Percentiles rank a stretch among this genome's conserved stretches.
phyloP scores from a whole-genome alignment of 2,329 filamentous ascomycete genomes.

The Basipetospora chlamydospora region DNA sequence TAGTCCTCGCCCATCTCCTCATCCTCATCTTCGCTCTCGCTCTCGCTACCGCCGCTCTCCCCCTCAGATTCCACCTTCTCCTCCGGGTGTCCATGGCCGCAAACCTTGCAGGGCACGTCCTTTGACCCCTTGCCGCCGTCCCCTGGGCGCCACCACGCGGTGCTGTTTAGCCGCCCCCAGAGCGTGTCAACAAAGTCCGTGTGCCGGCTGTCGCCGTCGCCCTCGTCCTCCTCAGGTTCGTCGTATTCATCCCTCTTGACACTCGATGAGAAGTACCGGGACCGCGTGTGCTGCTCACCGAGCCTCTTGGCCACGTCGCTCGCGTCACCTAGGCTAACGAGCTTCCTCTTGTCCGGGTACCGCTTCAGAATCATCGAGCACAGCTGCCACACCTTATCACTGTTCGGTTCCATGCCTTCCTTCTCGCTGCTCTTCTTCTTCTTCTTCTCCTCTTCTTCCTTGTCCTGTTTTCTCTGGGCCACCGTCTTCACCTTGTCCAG shows the following conservation, averaged over 20 bases:
- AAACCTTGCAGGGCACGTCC: neutral
- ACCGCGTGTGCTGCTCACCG: conserved; percentile 30
- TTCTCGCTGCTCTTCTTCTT: neutral
- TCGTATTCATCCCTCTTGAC: conserved; percentile 14
- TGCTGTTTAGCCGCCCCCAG: no score
- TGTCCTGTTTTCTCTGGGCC: neutral
- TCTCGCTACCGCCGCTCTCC: no score
- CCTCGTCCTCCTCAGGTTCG: conserved; percentile 11
- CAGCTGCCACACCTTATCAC: conserved; percentile 2
- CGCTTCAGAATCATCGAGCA: conserved; percentile 10
- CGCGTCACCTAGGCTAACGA: conserved; percentile 40
- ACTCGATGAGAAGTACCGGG: conserved; percentile 21
- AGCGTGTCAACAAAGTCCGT: conserved; percentile 17
- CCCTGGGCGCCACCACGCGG: conserved; percentile 5
- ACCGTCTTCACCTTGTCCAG: neutral
- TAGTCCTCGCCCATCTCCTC: no score
- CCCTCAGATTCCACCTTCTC: no score
- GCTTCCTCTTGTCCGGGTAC: conserved; percentile 25
- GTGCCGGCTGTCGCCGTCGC: conserved; percentile 11
- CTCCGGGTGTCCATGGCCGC: no score
- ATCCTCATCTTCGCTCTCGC: no score
- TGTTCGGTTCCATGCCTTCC: no score
- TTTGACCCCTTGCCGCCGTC: conserved; percentile 9
- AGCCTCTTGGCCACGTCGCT: conserved; percentile 43
- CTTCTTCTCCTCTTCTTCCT: neutral